Base-by-base conservation (phyloP, 768 basidiomycete species). In the Leucocoprinus leucothites region DNA sequence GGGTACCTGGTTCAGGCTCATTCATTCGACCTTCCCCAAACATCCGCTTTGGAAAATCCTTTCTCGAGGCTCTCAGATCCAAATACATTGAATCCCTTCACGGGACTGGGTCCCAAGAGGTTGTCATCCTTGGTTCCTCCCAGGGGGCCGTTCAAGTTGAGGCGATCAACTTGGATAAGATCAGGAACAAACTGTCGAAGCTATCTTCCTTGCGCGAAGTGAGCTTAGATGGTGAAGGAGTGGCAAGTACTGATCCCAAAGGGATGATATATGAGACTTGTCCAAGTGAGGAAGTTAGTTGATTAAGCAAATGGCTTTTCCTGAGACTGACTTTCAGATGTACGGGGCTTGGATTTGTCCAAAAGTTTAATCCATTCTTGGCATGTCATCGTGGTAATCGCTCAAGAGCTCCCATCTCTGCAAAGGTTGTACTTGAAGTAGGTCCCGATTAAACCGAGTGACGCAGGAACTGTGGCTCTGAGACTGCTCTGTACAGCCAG, bases 141-240 rank as follows among this genome's bases (percentile, higher is more conserved):
- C 79, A 82, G 48, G 89, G 90, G 25, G 76, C 82, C 3, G 94
- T 98, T 60, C 75, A 87, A 60, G 91, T 98, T 11, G 89, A 95
- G 68, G 93, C 91, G 3, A 89, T 94, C 3, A 79, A 83, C 43
- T 73, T 97, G 24, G 86, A 91, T 64, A 91, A 86, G 65, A 82
- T 97, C 54, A 79, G 88, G 63, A 71, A 73, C 24, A 88, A 87
- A 44, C 77, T 96, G 24, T 74, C 86, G 3, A 72, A 82, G 51
- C 69, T 98, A 18, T 77, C 79, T 45, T 76, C 76, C 16, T 74
- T 98, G 48, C 82, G 83, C 51, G 88, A 94, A 66, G 82, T 89
- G 50, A 94, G 94, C 57, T 73, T 97, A 25, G 90, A 95, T 64
- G 77, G 74, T 61, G 81, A 86, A 58, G 67, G 73, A 52, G 84